A percentile compares a stretch with the other conserved stretches of the same genome.
Conservation (phyloP, 306 rosid genomes). For the Acacia crassicarpa region DNA sequence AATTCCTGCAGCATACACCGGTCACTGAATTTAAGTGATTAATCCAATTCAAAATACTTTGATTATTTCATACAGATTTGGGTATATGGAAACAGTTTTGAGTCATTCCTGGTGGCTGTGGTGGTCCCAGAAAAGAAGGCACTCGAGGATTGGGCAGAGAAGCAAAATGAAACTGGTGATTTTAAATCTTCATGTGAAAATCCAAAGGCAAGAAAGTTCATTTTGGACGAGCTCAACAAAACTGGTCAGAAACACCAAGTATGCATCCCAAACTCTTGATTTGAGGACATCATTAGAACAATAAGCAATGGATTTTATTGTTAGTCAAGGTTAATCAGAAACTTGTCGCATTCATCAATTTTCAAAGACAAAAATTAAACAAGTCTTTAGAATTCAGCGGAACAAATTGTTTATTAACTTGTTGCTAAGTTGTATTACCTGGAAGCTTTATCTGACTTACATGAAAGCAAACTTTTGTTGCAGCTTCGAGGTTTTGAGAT, state of each 20-base stretch:
- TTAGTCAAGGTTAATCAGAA: not conserved
- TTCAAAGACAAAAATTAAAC: not conserved
- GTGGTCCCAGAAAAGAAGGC: slow-evolving; percentile 75
- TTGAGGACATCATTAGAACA: not conserved
- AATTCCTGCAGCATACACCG: not conserved
- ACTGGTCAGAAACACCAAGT: slow-evolving; percentile 73
- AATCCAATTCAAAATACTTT: not conserved
- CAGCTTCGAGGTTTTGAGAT: slow-evolving; percentile 93
- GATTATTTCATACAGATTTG: slow-evolving; percentile 53
- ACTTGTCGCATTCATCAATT: not conserved
- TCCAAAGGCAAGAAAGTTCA: slow-evolving; percentile 60
- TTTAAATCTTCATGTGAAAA: slow-evolving; percentile 77
- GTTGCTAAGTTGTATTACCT: not conserved
- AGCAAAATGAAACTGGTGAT: slow-evolving; percentile 51
- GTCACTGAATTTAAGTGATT: not conserved
- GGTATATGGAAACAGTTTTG: slow-evolving; percentile 97
- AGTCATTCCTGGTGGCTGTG: slow-evolving; percentile 93
- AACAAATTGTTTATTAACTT: not conserved
- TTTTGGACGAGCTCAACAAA: slow-evolving; percentile 80
- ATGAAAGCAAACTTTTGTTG: slow-evolving; percentile 29
- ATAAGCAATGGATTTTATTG: not conserved
- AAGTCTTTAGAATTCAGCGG: not conserved
- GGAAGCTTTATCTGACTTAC: slow-evolving; percentile 31
- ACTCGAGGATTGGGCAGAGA: slow-evolving; percentile 81
- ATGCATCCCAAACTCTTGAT: slow-evolving; percentile 31